Conservation (phyloP, 2,329 filamentous ascomycete species). For the Colletotrichum sp. region DNA sequence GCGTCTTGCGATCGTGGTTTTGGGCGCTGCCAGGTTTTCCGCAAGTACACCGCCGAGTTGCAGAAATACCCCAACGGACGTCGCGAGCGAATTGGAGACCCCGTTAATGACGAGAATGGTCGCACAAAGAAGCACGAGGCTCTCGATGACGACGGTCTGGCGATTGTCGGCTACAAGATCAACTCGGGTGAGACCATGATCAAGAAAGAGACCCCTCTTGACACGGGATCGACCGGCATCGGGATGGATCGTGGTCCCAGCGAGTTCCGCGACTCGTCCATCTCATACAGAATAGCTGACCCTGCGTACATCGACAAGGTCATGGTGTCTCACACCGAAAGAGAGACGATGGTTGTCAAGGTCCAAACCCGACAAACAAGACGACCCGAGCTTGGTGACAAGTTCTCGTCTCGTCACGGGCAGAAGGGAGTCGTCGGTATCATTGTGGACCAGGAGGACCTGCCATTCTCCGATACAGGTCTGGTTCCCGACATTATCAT, state of each 20-base stretch:
- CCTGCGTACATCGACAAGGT: conserved; percentile 95
- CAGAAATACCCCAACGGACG: conserved; percentile 89
- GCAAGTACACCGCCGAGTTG: conserved; percentile 86
- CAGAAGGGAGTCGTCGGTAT: conserved; percentile 98
- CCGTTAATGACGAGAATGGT: conserved; percentile 59
- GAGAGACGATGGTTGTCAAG: conserved; percentile 87
- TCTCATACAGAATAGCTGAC: conserved; percentile 84
- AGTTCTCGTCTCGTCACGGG: conserved; percentile 97
- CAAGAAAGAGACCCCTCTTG: conserved; percentile 85
- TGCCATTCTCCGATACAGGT: conserved; percentile 92
- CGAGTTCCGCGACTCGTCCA: conserved; percentile 70
- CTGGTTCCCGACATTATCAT: conserved; percentile 99
- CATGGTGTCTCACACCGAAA: conserved; percentile 88
- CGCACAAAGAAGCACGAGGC: conserved; percentile 72
- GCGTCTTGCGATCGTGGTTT: conserved; percentile 94
- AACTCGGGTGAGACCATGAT: conserved; percentile 84
- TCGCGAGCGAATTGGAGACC: conserved; percentile 68
- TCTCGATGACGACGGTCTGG: conserved; percentile 86
- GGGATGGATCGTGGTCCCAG: conserved; percentile 69
- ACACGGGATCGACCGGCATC: conserved; percentile 75
- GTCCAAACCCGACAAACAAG: conserved; percentile 96
- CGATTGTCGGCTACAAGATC: conserved; percentile 82
- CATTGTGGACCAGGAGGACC: conserved; percentile 94
- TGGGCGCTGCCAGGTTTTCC: conserved; percentile 96
- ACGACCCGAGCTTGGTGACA: conserved; percentile 93